Evolutionary conservation across 2,329 filamentous ascomycete species (phyloP).

Genomic region (Fusarium miscanthi): DNA sequence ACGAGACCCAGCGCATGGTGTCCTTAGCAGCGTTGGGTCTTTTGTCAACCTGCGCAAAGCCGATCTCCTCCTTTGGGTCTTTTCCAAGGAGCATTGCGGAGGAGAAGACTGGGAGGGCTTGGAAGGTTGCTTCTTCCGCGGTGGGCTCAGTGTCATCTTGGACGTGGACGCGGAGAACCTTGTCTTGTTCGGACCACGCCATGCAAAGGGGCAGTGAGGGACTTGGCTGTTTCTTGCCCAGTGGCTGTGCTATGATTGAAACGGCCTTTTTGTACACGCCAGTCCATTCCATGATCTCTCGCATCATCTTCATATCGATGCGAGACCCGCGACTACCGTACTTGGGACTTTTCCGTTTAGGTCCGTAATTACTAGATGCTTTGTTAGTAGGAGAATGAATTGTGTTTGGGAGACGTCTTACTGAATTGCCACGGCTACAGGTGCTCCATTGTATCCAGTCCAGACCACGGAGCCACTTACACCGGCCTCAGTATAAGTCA

Average conservation of each 20-base stretch:
- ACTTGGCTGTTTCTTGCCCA: neutral
- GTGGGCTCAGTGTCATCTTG: neutral
- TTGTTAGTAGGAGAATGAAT: fast-evolving
- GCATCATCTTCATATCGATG: neutral
- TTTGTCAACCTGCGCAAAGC: neutral
- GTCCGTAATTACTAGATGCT: neutral
- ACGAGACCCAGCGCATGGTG: neutral
- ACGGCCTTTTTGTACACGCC: neutral
- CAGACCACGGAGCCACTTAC: neutral
- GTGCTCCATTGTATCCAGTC: neutral
- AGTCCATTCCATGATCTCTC: neutral
- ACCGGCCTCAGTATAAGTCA: neutral
- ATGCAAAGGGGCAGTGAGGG: neutral
- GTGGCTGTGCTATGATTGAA: neutral
- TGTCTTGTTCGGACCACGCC: neutral
- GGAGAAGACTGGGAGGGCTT: neutral
- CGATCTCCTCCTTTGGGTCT: neutral
- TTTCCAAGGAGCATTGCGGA: neutral
- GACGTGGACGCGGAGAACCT: neutral
- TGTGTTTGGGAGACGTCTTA: neutral
- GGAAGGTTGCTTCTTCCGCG: neutral
- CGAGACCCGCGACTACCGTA: neutral
- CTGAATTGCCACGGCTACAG: neutral
- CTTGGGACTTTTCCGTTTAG: neutral
- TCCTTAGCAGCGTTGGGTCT: neutral